Evolutionary conservation across 495 filamentous ascomycete genomes (phyloP).

Genomic region (Glutinoglossum americanum): DNA sequence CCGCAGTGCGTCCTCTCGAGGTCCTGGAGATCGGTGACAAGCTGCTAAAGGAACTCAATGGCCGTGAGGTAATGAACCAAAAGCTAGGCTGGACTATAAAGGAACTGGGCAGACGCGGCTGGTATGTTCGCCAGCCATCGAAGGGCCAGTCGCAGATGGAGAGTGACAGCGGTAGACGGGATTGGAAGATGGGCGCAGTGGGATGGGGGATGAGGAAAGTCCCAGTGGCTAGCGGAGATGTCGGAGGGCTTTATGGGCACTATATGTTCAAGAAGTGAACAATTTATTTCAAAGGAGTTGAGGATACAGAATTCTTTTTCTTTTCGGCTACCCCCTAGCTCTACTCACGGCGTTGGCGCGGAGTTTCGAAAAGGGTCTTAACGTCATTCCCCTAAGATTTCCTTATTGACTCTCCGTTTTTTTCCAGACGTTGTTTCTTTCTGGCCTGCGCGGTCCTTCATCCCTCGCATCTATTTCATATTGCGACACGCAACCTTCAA

Average conservation of each 20-base stretch:
- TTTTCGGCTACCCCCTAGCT: background rate
- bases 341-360: no score
- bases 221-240: conserved; percentile 53
- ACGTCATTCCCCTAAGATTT: no score
- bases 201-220: conserved; percentile 81
- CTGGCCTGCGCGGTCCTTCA: no score
- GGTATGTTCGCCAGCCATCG: conserved; percentile 31
- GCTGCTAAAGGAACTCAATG: conserved; percentile 36
- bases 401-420: no score
- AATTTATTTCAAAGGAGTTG: background rate
- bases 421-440: no score
- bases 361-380: no score
- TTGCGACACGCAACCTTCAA: no score
- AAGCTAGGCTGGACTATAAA: conserved; percentile 43
- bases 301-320: background rate
- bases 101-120: conserved; percentile 47
- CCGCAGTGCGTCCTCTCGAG: conserved; percentile 45
- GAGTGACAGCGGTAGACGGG: conserved; percentile 27
- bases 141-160: conserved; percentile 9
- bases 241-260: conserved; percentile 68
- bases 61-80: conserved; percentile 28
- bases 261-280: conserved; percentile 59
- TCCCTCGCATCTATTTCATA: no score
- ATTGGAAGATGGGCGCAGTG: conserved; percentile 80
- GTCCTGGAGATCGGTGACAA: conserved; percentile 64